Evolutionary conservation across 495 filamentous ascomycete species (phyloP).

Genomic region (Trichoderma gamsii): DNA sequence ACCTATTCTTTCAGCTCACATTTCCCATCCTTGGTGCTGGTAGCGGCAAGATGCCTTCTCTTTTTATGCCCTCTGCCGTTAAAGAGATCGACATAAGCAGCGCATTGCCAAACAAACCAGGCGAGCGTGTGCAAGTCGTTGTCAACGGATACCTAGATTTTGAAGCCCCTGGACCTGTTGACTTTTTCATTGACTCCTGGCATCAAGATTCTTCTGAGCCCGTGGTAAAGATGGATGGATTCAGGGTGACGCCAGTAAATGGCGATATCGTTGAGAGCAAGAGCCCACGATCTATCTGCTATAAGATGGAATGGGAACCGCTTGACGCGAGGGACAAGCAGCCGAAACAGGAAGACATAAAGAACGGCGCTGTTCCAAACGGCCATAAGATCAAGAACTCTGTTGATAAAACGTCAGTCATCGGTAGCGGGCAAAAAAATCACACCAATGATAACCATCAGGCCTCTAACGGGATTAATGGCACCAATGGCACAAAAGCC

Average conservation of each 20-base stretch:
- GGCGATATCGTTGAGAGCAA: background rate
- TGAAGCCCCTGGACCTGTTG: slow-evolving; percentile 20
- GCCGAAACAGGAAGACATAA: background rate
- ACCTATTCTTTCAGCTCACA: slow-evolving; percentile 25
- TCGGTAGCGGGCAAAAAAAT: background rate
- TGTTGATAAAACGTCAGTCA: background rate
- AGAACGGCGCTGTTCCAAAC: background rate
- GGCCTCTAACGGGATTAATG: background rate
- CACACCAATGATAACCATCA: background rate
- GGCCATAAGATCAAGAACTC: background rate
- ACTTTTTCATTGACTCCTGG: background rate
- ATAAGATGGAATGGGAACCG: background rate
- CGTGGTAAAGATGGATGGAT: background rate
- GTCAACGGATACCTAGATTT: slow-evolving; percentile 26
- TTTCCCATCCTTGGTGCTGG: slow-evolving; percentile 42
- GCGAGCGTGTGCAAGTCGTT: slow-evolving; percentile 26
- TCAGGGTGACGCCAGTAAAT: slow-evolving; percentile 4
- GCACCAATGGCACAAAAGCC: background rate
- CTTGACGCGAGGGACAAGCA: background rate
- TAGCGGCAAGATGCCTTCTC: slow-evolving; percentile 31
- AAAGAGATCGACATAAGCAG: slow-evolving; percentile 30
- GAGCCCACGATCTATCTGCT: background rate
- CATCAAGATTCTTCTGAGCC: background rate
- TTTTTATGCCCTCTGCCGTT: slow-evolving; percentile 42
- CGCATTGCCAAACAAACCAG: slow-evolving; percentile 19